phyloP scores from a whole-genome alignment of 1,139 yeast genomes.

The Hansenula sp. region DNA sequence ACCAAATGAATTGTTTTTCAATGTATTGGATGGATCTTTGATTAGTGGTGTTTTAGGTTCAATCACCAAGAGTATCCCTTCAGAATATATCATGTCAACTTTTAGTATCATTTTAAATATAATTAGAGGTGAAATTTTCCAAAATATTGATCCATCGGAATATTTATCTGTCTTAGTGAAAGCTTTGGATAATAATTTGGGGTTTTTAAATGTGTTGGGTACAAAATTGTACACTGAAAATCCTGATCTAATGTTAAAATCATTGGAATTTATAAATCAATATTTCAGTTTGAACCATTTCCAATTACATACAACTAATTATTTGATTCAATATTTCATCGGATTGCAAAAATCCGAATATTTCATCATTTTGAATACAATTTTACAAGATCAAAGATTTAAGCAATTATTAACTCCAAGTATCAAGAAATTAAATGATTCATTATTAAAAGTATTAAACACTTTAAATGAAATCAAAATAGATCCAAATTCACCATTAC shows the following conservation, averaged over 20 bases:
- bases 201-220: constrained; percentile 13
- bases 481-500: constrained; percentile 16
- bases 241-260: constrained; percentile 16
- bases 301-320: constrained; percentile 16
- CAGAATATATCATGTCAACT: constrained; percentile 4
- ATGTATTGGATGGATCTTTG: constrained; percentile 7
- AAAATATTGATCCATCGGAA: constrained; percentile 7
- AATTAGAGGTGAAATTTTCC: constrained; percentile 17
- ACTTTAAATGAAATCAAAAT: constrained; percentile 13
- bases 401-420: constrained; percentile 9
- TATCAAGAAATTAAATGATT: constrained; percentile 7
- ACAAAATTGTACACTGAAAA: constrained; percentile 18
- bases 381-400: constrained; percentile 14
- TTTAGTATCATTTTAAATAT: constrained; percentile 10
- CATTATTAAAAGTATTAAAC: constrained; percentile 9
- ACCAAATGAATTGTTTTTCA: constrained; percentile 5
- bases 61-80: constrained; percentile 4
- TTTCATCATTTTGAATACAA: constrained; percentile 10
- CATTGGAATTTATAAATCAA: constrained; percentile 16
- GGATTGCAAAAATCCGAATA: constrained; percentile 19
- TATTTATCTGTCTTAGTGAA: constrained; percentile 17
- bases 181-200: constrained; percentile 14
- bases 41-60: constrained; percentile 10
- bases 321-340: constrained; percentile 17
- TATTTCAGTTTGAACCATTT: constrained; percentile 18